Evolutionary conservation across 345 rosid species (phyloP).

Genomic region (Toxicodendron radicans): DNA sequence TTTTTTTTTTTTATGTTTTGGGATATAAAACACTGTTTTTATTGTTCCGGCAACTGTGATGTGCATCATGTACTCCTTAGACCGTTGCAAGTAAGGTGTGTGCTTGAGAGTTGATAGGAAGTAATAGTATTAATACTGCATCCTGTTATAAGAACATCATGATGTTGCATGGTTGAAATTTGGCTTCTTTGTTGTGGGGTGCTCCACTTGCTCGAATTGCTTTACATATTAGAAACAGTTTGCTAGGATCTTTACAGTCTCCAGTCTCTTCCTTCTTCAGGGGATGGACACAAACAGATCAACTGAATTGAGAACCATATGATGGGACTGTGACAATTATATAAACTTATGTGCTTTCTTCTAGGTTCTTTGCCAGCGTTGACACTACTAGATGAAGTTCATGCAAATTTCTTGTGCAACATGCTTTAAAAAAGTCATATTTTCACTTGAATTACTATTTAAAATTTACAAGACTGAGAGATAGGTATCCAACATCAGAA

Average conservation of each 20-base stretch:
- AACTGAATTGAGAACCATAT: constrained; percentile 10
- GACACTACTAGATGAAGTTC: constrained; percentile 10
- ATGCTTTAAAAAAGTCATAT: background rate
- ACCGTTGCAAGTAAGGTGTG: background rate
- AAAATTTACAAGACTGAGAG: background rate
- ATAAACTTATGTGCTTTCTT: background rate
- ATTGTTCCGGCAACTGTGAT: too few species aligned
- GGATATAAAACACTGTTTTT: too few species aligned
- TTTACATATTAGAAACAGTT: background rate
- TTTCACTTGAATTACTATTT: background rate
- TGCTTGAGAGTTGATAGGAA: background rate
- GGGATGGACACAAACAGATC: background rate
- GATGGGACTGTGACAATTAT: background rate
- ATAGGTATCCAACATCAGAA: background rate
- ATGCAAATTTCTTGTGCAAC: background rate
- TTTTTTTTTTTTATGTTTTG: background rate
- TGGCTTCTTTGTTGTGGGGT: background rate
- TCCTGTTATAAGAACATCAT: background rate
- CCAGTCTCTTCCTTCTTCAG: background rate
- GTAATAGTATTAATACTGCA: background rate
- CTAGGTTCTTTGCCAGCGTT: constrained; percentile 1
- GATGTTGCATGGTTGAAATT: background rate
- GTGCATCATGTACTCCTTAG: too few species aligned
- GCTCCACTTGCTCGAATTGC: constrained; percentile 9
- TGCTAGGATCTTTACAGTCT: background rate